Percentiles rank a stretch among this genome's conserved stretches.
phyloP scores from a whole-genome alignment of 148 eudicot genomes.

The Simmondsia chinensis region DNA sequence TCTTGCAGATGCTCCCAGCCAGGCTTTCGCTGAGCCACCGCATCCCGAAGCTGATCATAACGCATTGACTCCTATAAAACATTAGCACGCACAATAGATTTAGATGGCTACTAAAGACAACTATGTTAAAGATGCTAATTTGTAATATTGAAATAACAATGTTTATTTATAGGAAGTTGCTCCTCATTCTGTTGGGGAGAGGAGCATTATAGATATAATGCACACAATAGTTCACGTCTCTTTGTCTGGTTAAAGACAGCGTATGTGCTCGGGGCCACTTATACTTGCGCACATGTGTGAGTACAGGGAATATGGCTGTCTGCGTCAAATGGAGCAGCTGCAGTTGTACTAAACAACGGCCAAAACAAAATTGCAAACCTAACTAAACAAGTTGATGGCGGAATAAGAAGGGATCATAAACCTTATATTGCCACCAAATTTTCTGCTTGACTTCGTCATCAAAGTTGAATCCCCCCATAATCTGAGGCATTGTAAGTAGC shows the following conservation, averaged over 20 bases:
- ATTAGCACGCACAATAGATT: background rate
- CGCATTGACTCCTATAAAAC: conserved; percentile 67
- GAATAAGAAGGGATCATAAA: conserved; percentile 16
- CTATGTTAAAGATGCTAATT: no score
- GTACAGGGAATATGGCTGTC: no score
- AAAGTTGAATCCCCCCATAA: conserved; percentile 76
- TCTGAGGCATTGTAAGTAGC: conserved; percentile 89
- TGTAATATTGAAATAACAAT: no score
- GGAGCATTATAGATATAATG: no score
- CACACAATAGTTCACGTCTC: no score
- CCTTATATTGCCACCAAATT: conserved; percentile 98
- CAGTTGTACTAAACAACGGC: background rate
- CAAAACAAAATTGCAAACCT: background rate
- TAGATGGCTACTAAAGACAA: background rate
- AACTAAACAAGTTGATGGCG: background rate
- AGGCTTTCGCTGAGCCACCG: conserved; percentile 65
- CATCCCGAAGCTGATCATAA: conserved; percentile 81
- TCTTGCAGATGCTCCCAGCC: conserved; percentile 93
- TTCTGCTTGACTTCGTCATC: conserved; percentile 88
- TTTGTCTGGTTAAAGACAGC: no score
- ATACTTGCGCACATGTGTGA: no score
- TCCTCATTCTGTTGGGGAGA: no score
- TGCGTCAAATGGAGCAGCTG: no score
- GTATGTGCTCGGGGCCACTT: no score
- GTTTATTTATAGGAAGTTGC: no score